Percentiles rank a stretch among this genome's conserved stretches.
These are phyloP conservation scores for Xenoacremonium recifei DNA, from an alignment of 2,329 filamentous ascomycete genomes.

Conservation along the genomic window DNA sequence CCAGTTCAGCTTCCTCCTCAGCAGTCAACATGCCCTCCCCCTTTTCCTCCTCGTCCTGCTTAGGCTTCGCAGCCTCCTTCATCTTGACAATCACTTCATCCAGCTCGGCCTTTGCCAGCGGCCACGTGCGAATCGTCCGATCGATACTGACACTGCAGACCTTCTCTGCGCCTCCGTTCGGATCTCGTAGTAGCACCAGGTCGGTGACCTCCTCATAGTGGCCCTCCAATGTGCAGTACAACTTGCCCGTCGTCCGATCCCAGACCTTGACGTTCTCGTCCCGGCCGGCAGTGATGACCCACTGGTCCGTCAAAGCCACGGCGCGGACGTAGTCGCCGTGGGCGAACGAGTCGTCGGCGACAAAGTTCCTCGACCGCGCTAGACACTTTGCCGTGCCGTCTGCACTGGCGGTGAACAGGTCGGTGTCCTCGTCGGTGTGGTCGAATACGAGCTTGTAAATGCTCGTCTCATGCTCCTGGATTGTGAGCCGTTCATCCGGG, in stretches of 20 bases:
- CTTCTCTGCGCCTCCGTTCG: slow-evolving; percentile 35
- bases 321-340: slow-evolving; percentile 92
- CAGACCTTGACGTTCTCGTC: slow-evolving; percentile 92
- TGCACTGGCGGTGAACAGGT: slow-evolving; percentile 90
- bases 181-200: slow-evolving; percentile 58
- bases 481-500: slow-evolving; percentile 46
- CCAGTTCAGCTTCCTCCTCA: slow-evolving; percentile 91
- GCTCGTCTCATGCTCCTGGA: slow-evolving; percentile 85
- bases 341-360: slow-evolving; percentile 66
- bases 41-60: slow-evolving; percentile 43
- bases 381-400: slow-evolving; percentile 87
- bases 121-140: slow-evolving; percentile 83
- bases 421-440: slow-evolving; percentile 55
- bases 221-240: slow-evolving; percentile 73
- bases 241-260: slow-evolving; percentile 70
- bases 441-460: slow-evolving; percentile 81
- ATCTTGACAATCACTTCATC: slow-evolving; percentile 48
- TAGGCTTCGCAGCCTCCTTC: slow-evolving; percentile 45
- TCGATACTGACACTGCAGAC: slow-evolving; percentile 88
- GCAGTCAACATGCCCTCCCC: slow-evolving; percentile 64
- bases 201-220: slow-evolving; percentile 94
- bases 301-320: slow-evolving; percentile 70
- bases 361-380: slow-evolving; percentile 65
- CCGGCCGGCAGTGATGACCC: slow-evolving; percentile 83
- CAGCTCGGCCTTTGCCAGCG: slow-evolving; percentile 60